A percentile compares a stretch with the other conserved stretches of the same genome.
phyloP scores from a whole-genome alignment of 2,329 filamentous ascomycete genomes.

The Trichoderma atroviride region DNA sequence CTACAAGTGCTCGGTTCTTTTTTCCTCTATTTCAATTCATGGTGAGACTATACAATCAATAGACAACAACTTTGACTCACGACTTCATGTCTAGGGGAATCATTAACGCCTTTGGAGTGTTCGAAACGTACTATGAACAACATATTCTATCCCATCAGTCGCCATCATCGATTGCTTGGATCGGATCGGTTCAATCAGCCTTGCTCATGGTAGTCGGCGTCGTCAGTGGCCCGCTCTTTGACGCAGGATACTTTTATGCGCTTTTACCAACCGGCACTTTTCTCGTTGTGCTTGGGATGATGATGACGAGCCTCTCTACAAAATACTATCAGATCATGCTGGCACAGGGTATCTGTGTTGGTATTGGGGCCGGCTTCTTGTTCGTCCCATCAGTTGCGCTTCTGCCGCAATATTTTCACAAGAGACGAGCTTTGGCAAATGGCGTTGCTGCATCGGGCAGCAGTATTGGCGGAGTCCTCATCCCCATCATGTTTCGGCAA shows the following conservation, averaged over 20 bases:
- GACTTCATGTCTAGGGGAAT: slow-evolving; percentile 32
- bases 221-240: slow-evolving; percentile 49
- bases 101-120: slow-evolving; percentile 53
- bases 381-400: slow-evolving; percentile 44
- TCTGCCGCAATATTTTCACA: slow-evolving; percentile 40
- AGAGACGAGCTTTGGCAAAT: slow-evolving; percentile 36
- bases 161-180: slow-evolving; percentile 42
- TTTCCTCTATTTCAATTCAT: slow-evolving; percentile 54
- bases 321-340: slow-evolving; percentile 51
- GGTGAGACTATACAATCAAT: slow-evolving; percentile 34
- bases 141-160: slow-evolving; percentile 36
- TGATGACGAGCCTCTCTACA: slow-evolving; percentile 44
- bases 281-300: slow-evolving; percentile 50
- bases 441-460: slow-evolving; percentile 41
- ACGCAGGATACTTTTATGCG: slow-evolving; percentile 49
- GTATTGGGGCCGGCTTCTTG: slow-evolving; percentile 47
- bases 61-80: neutral
- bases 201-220: slow-evolving; percentile 43
- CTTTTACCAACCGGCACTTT: slow-evolving; percentile 47
- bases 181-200: slow-evolving; percentile 52
- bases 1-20: slow-evolving; percentile 25
- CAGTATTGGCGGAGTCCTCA: slow-evolving; percentile 40
- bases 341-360: slow-evolving; percentile 49
- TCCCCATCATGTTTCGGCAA: slow-evolving; percentile 36
- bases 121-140: slow-evolving; percentile 57